phyloP scores from a whole-genome alignment of 176 grass and related monocot species.

The Poa pratensis region DNA sequence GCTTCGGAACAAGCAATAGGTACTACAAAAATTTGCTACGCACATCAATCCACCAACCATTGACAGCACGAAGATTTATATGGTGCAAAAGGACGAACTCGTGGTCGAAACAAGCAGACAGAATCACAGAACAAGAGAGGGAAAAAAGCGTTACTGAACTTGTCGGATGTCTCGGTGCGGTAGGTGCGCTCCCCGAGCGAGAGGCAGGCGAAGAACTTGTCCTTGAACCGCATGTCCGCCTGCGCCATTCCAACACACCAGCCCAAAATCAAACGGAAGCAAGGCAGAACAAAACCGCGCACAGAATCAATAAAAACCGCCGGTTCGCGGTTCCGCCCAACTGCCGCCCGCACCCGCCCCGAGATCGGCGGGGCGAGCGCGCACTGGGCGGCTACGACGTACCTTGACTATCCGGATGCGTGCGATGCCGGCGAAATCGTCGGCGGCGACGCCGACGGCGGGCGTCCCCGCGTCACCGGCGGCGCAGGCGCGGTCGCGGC shows the following conservation, averaged over 20 bases:
- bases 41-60: neutral
- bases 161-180: slow-evolving; percentile 80
- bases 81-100: no score
- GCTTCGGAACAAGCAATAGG: neutral
- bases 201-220: slow-evolving; percentile 92
- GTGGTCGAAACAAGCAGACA: neutral
- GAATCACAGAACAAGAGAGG: neutral
- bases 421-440: slow-evolving; percentile 89
- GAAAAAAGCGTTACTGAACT: slow-evolving; percentile 48
- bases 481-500: slow-evolving; percentile 10
- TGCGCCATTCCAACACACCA: slow-evolving; percentile 30
- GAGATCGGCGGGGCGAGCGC: neutral
- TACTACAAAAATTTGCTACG: neutral
- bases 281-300: neutral
- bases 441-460: slow-evolving; percentile 45
- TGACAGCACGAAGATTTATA: neutral
- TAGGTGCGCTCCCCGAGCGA: slow-evolving; percentile 92
- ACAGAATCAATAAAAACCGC: neutral
- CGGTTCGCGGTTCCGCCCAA: neutral
- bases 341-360: neutral
- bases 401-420: slow-evolving; percentile 79
- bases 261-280: neutral
- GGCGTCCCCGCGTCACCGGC: neutral
- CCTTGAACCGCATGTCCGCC: slow-evolving; percentile 95
- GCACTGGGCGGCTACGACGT: neutral